Evolutionary conservation across 768 basidiomycete genomes (phyloP), one percentile per base, ranked within the genome.

Genomic region (Hygrocybe coccinea): DNA sequence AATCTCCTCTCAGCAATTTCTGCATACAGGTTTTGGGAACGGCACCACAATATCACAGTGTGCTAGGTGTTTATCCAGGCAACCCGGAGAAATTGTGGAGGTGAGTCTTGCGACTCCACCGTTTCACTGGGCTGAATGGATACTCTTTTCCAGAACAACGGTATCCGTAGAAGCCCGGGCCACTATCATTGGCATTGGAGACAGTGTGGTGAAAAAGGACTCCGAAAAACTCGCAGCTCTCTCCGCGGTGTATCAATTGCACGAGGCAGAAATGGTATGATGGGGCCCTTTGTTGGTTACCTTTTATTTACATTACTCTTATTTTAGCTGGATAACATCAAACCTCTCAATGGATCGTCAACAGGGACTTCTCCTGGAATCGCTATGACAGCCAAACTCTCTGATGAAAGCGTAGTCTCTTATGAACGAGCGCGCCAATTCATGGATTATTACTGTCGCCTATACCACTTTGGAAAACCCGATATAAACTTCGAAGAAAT

Each of bases 371-470:
- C n/a, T 15, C 21, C 35, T 55, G 22, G 64, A 66, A 19, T 48
- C 45, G 25, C 44, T 11, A 65, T 59, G 0, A 64, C 69, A 24
- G 57, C 68, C 35, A 57, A 58, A 8, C 74, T 94, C 10, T 81
- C 84, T 2, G 87, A 92, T 63, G 83, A 84, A 22, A 77, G 81
- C 10, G 63, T 71, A 19, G 79, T 94, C 59, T 73, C 73, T 6
- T 85, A 85, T 50, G 89, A 91, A 50, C 79, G 79, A 50, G 91
- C 92, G 2, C 83, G 87, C 48, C 83, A 80, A 57, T 97, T 97
- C 75, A 94, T 97, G 87, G 94, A 95, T 59, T 97, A 89, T 68
- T 97, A 97, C 64, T 95, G 93, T 66, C 80, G 84, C 44, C 78
- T 83, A 35, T 97, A 84, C 67, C 73, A 74, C 22, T 94, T 94